A percentile compares a stretch with the other conserved stretches of the same genome.
These are phyloP conservation scores for Fusarium sp. DNA, from an alignment of 2,329 filamentous ascomycete species.

Conservation along the genomic window DNA sequence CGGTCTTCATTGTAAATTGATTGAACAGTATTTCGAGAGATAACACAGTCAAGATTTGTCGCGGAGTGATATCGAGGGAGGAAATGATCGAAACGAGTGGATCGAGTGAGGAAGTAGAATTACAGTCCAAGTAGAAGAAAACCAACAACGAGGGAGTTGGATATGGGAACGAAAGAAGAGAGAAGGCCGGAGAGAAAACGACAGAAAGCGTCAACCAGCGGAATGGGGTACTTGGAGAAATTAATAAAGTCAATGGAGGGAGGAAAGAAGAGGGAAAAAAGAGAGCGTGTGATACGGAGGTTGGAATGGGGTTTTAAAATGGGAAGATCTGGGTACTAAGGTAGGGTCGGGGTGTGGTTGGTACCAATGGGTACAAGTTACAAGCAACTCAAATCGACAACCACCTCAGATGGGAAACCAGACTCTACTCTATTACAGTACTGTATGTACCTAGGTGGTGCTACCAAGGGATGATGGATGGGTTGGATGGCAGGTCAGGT, in stretches of 20 bases:
- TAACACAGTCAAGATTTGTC: constrained; percentile 33
- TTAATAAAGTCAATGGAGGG: constrained; percentile 30
- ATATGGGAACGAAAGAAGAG: constrained; percentile 47
- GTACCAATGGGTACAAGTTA: constrained; percentile 1
- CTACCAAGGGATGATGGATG: constrained; percentile 31
- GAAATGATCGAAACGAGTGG: constrained; percentile 38
- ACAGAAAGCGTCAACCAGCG: constrained; percentile 34
- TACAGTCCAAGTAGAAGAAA: constrained; percentile 44
- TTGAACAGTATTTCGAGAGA: constrained; percentile 5
- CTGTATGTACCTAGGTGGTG: constrained; percentile 1
- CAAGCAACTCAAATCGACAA: constrained; percentile 14
- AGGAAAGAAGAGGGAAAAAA: constrained; percentile 38
- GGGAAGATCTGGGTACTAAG: too few relatives aligned
- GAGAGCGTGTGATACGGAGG: constrained; percentile 34
- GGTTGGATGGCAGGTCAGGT: too few relatives aligned
- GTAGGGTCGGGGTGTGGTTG: constrained; percentile 42
- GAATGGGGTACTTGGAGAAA: constrained; percentile 38
- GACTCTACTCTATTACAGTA: too few relatives aligned
- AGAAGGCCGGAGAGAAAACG: constrained; percentile 29
- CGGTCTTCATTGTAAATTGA: constrained; percentile 62
- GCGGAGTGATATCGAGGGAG: constrained; percentile 18
- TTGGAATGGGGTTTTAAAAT: not conserved
- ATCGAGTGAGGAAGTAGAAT: constrained; percentile 39
- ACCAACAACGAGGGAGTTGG: constrained; percentile 57
- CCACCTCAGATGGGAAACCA: constrained; percentile 5